A percentile compares a stretch with the other conserved stretches of the same genome.
phyloP scores from a whole-genome alignment of 2,329 filamentous ascomycete species.

The Calonectria pauciramosa region DNA sequence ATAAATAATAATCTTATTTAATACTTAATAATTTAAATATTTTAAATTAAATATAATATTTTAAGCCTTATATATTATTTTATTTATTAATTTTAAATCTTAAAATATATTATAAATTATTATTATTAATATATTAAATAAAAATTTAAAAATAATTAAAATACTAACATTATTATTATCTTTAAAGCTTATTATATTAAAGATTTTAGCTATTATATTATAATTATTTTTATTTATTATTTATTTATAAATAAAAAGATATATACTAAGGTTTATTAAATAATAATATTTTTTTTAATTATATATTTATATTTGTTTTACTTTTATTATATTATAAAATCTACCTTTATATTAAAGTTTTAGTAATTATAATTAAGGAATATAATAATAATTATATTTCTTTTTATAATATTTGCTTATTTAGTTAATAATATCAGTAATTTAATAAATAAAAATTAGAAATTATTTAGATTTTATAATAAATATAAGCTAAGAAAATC shows the following conservation, averaged over 20 bases:
- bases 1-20: background rate
- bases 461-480: background rate
- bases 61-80: background rate
- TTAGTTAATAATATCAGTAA: background rate
- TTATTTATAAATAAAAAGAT: too few relatives aligned
- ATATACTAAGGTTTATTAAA: background rate
- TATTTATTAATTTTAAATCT: background rate
- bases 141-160: too few relatives aligned
- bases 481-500: background rate
- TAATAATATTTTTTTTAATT: background rate
- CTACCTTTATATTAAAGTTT: background rate
- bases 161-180: too few relatives aligned
- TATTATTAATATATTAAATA: too few relatives aligned
- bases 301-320: background rate
- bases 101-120: too few relatives aligned
- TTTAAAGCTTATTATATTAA: too few relatives aligned
- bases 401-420: background rate
- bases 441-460: background rate
- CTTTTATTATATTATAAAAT: background rate
- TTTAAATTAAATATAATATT: background rate
- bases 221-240: too few relatives aligned
- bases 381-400: background rate
- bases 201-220: too few relatives aligned
- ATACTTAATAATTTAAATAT: background rate
- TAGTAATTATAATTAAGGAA: background rate